These are phyloP conservation scores for Aurantiochytrium sp. DNA, from an alignment of 108 stramenopile species.

Conservation along the genomic window DNA sequence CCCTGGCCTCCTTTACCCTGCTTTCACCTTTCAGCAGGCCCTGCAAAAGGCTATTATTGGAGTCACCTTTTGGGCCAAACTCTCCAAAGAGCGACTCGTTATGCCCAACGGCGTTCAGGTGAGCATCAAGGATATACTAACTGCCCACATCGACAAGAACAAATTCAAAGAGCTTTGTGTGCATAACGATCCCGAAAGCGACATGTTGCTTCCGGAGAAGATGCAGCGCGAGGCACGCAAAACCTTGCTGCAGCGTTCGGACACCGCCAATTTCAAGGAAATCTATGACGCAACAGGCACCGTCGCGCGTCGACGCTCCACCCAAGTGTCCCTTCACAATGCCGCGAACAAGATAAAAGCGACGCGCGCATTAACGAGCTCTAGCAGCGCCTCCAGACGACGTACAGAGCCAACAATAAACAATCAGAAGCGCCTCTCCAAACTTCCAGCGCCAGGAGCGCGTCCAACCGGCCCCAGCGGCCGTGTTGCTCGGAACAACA, in stretches of 20 bases:
- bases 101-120: slow-evolving; percentile 36
- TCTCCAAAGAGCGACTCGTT: slow-evolving; percentile 27
- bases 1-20: slow-evolving; percentile 47
- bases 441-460: too few relatives aligned
- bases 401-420: too few relatives aligned
- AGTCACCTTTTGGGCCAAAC: slow-evolving; percentile 33
- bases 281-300: background rate
- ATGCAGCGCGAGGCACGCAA: background rate
- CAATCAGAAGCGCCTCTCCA: too few relatives aligned
- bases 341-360: too few relatives aligned
- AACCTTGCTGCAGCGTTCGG: background rate
- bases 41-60: slow-evolving; percentile 42
- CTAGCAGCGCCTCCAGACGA: too few relatives aligned
- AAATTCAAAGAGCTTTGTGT: slow-evolving; percentile 9
- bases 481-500: too few relatives aligned
- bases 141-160: slow-evolving; percentile 36
- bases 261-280: background rate
- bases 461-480: too few relatives aligned
- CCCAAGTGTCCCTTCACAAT: background rate
- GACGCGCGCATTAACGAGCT: too few relatives aligned
- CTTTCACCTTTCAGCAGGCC: slow-evolving; percentile 37
- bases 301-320: background rate
- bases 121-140: slow-evolving; percentile 27
- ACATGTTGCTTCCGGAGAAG: background rate
- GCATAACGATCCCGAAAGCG: background rate